Base-by-base conservation (phyloP, 2,329 filamentous ascomycete genomes). In the Alternaria solani region DNA sequence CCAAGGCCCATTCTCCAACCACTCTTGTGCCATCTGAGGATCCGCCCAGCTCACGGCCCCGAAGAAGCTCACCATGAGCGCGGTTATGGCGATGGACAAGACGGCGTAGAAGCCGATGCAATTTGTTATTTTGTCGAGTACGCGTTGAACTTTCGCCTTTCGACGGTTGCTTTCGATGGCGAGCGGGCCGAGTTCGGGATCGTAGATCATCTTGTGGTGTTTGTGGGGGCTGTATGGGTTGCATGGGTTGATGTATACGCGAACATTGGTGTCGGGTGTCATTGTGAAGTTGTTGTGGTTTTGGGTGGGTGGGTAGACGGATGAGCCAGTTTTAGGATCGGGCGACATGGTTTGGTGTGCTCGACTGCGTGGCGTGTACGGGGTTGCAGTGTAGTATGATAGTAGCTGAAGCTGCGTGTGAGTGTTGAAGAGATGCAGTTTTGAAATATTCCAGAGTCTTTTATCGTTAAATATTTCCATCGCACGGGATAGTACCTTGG, bases 131-230 rank as follows among this genome's bases (percentile, higher is more conserved):
- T n/a, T 38, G 16, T 38, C 6, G 34, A 38, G 16, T n/a, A 38
- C 16, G 34, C 34, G 7, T 1, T n/a, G 34, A 6, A 2, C 7
- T 0, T 7, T n/a, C 1, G 34, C n/a, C 34, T n/a, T 0, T 2
- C n/a, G 16, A 0, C 2, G 14, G 16, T n/a, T 38, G 16, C 14
- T n/a, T 16, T n/a, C 3, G 16, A 16, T 7, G 16, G 14, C 16
- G 16, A 0, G 7, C 1, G 34, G 7, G 16, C 34, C 34, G 7
- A 38, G 1, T 4, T 38, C 34, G 34, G 34, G 34, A 38, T 38
- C 34, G 0, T 7, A n/a, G n/a, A 16, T 38, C 34, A 9, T 38
- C 2, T 16, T 38, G 34, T n/a, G 14, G 34, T n/a, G 16, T n/a
- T 6, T 8, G n/a, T 38, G 34, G 4, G 14, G 7, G 16, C 8